Conservation (phyloP, 2,329 filamentous ascomycete genomes). For the Mariannaea elegans region DNA sequence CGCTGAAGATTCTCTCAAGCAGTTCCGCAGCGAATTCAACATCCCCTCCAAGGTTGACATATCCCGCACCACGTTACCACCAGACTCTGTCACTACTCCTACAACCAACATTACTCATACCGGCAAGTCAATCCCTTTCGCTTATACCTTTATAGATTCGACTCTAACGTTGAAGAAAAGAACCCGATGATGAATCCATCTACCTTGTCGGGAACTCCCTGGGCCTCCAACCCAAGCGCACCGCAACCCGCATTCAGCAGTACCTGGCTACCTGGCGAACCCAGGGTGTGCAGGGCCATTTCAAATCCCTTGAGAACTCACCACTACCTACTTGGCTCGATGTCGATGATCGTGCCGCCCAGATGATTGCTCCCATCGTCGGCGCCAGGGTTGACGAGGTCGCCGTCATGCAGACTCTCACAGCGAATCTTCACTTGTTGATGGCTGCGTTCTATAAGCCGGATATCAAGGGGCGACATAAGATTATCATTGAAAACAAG, state of each 20-base stretch:
- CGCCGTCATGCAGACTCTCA: conserved; percentile 84
- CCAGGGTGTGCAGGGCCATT: conserved; percentile 84
- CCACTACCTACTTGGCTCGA: conserved; percentile 76
- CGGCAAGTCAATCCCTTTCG: conserved; percentile 11
- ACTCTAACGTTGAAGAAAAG: neutral
- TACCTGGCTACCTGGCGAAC: conserved; percentile 82
- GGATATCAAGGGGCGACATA: conserved; percentile 63
- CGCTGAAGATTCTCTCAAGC: conserved; percentile 60
- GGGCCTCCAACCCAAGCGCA: conserved; percentile 74
- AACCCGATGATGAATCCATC: conserved; percentile 51
- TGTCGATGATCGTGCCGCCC: conserved; percentile 72
- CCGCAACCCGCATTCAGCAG: conserved; percentile 67
- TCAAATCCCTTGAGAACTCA: conserved; percentile 72
- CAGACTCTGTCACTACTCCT: neutral
- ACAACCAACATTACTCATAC: neutral
- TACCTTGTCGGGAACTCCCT: conserved; percentile 90
- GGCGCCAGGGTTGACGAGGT: conserved; percentile 76
- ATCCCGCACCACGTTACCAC: conserved; percentile 38
- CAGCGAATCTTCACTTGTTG: conserved; percentile 78
- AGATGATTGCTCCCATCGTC: conserved; percentile 74
- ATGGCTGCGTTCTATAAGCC: conserved; percentile 85
- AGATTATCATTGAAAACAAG: conserved; percentile 83
- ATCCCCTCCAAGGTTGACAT: conserved; percentile 64
- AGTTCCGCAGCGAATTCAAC: conserved; percentile 72
- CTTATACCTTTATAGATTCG: neutral